Evolutionary conservation across 2,329 filamentous ascomycete genomes (phyloP).

Genomic region (Aureobasidium sp.): DNA sequence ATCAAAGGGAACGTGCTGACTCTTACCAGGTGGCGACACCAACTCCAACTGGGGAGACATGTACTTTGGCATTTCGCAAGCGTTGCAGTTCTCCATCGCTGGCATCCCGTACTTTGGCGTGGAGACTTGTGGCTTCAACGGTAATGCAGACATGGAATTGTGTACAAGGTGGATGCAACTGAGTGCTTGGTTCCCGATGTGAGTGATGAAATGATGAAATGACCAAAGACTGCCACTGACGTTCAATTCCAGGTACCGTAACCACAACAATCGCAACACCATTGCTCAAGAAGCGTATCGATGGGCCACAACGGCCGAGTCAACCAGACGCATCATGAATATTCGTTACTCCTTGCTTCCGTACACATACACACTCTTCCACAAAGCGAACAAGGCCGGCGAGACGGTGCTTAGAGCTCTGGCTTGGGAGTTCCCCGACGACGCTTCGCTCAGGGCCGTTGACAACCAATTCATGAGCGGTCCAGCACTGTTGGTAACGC

Average conservation of each 20-base stretch:
- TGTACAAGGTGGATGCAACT: slow-evolving; percentile 20
- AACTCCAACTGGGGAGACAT: slow-evolving; percentile 17
- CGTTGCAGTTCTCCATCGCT: slow-evolving; percentile 18
- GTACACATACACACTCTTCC: slow-evolving; percentile 23
- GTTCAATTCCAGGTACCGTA: slow-evolving; percentile 15
- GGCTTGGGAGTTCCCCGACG: slow-evolving; percentile 22
- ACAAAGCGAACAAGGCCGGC: slow-evolving; percentile 18
- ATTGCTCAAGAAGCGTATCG: slow-evolving; percentile 23
- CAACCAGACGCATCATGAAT: slow-evolving; percentile 21
- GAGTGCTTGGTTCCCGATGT: slow-evolving; percentile 21
- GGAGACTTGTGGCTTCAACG: slow-evolving; percentile 21
- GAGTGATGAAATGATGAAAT: background rate
- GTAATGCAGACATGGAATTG: slow-evolving; percentile 19
- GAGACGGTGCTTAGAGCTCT: slow-evolving; percentile 21
- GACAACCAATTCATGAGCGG: slow-evolving; percentile 24
- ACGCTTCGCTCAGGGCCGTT: slow-evolving; percentile 18
- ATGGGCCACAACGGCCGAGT: slow-evolving; percentile 21
- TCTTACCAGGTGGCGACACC: slow-evolving; percentile 13
- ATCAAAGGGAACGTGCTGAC: background rate
- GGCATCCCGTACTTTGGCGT: slow-evolving; percentile 20
- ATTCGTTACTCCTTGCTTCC: slow-evolving; percentile 22
- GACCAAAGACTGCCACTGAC: background rate
- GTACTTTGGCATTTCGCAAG: slow-evolving; percentile 20
- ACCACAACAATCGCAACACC: slow-evolving; percentile 22
- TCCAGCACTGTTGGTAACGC: slow-evolving; percentile 20